Conservation (phyloP, 805 yeast species). For the Schwanniomyces occidentalis region DNA sequence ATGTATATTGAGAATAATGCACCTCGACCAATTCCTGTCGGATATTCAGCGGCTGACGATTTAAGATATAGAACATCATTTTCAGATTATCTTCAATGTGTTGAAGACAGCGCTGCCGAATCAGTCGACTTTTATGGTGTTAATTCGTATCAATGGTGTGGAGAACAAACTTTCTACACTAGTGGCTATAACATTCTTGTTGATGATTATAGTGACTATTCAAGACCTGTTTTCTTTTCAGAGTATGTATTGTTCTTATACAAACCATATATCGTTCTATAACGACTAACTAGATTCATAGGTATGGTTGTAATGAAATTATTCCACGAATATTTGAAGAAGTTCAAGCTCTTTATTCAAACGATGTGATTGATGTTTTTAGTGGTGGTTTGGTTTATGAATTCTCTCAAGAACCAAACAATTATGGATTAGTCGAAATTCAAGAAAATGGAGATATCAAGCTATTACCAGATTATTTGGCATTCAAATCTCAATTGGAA, state of each 20-base stretch:
- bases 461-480: constrained; percentile 43
- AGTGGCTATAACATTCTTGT: constrained; percentile 72
- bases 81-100: constrained; percentile 79
- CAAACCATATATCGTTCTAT: no score
- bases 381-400: constrained; percentile 87
- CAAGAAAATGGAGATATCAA: constrained; percentile 42
- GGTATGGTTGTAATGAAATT: constrained; percentile 79
- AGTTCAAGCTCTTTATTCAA: constrained; percentile 64
- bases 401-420: constrained; percentile 74
- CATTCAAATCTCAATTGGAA: constrained; percentile 45
- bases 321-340: constrained; percentile 80
- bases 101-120: constrained; percentile 49
- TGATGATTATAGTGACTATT: constrained; percentile 63
- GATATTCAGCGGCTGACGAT: constrained; percentile 97
- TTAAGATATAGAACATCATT: constrained; percentile 71
- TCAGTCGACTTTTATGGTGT: constrained; percentile 81
- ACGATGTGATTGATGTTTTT: constrained; percentile 71
- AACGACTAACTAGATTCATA: constrained; percentile 5
- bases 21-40: constrained; percentile 77
- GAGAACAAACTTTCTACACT: constrained; percentile 75
- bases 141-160: constrained; percentile 85
- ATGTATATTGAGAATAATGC: constrained; percentile 58
- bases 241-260: constrained; percentile 50
- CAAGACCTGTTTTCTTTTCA: constrained; percentile 82
- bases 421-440: constrained; percentile 70